Conservation (phyloP, 2,329 filamentous ascomycete species). For the Ceratocystis alfenasii region DNA sequence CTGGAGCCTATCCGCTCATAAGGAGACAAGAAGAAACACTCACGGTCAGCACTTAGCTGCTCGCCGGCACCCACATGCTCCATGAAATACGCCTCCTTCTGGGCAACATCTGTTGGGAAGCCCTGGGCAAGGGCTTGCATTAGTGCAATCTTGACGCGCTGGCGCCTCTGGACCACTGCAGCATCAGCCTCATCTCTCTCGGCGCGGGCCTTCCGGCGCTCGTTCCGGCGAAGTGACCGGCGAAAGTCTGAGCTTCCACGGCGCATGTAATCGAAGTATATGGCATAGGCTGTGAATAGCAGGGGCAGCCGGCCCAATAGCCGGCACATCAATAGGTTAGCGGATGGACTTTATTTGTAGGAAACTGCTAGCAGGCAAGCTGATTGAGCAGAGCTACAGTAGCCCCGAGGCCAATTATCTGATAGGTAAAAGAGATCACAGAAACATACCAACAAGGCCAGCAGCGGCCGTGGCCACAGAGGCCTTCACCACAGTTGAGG, state of each 20-base stretch:
- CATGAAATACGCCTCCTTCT: slow-evolving; percentile 95
- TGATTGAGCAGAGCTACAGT: neutral
- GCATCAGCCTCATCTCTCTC: slow-evolving; percentile 62
- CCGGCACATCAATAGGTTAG: neutral
- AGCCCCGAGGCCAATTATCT: slow-evolving; percentile 11
- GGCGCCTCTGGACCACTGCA: slow-evolving; percentile 53
- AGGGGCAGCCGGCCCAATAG: slow-evolving; percentile 20
- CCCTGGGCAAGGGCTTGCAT: slow-evolving; percentile 79
- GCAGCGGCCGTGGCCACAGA: slow-evolving; percentile 50
- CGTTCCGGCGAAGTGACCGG: slow-evolving; percentile 58
- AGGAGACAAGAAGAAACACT: slow-evolving; percentile 28
- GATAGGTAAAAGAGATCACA: too few relatives aligned
- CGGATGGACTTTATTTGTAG: too few relatives aligned
- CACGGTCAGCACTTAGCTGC: slow-evolving; percentile 69
- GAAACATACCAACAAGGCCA: slow-evolving; percentile 44
- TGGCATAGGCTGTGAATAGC: slow-evolving; percentile 43
- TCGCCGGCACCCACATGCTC: slow-evolving; percentile 86
- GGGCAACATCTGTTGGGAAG: slow-evolving; percentile 79
- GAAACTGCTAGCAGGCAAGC: neutral
- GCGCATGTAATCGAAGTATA: slow-evolving; percentile 58
- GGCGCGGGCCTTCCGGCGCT: slow-evolving; percentile 57
- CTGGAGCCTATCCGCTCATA: neutral
- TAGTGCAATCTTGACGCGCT: slow-evolving; percentile 62
- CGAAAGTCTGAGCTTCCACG: slow-evolving; percentile 54
- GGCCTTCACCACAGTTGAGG: slow-evolving; percentile 46